A percentile compares a stretch with the other conserved stretches of the same genome.
These are phyloP conservation scores for Penicillium corylophilum DNA, from an alignment of 2,329 filamentous ascomycete genomes.

Conservation along the genomic window DNA sequence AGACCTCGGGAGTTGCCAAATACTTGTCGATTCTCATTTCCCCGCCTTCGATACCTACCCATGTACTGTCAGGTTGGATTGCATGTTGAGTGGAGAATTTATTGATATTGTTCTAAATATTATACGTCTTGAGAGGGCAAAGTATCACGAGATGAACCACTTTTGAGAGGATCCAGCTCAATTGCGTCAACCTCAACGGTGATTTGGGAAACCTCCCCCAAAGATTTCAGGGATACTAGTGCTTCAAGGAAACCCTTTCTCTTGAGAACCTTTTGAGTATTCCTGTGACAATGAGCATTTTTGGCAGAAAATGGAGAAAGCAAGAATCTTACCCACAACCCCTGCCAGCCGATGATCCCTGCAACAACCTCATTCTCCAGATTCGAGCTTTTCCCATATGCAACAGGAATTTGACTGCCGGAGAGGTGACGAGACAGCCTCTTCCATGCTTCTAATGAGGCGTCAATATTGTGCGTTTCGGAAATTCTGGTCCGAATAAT, in stretches of 20 bases:
- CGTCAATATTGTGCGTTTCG: neutral
- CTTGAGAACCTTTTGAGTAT: neutral
- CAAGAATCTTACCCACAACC: neutral
- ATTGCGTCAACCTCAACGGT: neutral
- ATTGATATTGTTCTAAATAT: neutral
- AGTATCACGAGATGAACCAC: neutral
- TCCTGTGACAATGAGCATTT: neutral
- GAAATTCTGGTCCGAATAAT: slow-evolving; percentile 4
- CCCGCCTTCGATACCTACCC: too few relatives aligned
- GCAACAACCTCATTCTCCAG: slow-evolving; percentile 3
- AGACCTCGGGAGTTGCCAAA: neutral
- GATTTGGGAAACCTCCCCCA: neutral
- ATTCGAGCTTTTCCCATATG: slow-evolving; percentile 8
- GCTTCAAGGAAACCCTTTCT: neutral
- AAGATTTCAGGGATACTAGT: neutral
- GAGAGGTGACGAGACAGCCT: neutral
- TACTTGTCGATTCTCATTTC: too few relatives aligned
- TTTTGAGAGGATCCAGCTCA: neutral
- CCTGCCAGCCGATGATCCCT: slow-evolving; percentile 2
- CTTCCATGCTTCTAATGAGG: neutral
- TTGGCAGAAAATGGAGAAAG: neutral
- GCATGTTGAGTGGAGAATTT: neutral
- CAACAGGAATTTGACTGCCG: neutral
- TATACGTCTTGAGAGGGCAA: neutral
- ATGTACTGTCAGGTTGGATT: neutral